Percentiles rank a stretch among this genome's conserved stretches.
phyloP scores from a whole-genome alignment of 1,139 yeast genomes.

The Candida sp. region DNA sequence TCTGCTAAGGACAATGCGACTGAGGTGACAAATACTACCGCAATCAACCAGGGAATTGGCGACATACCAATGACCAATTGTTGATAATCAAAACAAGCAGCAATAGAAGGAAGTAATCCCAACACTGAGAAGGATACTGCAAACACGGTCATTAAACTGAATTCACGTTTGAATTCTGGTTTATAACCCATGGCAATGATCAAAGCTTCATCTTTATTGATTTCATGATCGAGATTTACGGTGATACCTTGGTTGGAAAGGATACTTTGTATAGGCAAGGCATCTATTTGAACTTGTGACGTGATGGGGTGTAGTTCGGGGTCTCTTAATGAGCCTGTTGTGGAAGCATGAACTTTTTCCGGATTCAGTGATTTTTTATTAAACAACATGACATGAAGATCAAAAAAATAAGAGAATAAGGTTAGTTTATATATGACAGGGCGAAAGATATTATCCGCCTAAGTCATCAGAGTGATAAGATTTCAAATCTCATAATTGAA shows the following conservation, averaged over 20 bases:
- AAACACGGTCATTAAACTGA: conserved; percentile 57
- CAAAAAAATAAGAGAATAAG: no score
- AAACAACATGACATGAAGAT: background rate
- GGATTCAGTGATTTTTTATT: background rate
- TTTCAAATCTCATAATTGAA: background rate
- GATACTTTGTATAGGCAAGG: conserved; percentile 33
- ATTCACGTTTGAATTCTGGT: conserved; percentile 71
- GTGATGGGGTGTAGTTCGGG: conserved; percentile 23
- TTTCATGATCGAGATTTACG: conserved; percentile 44
- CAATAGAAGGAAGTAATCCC: conserved; percentile 70
- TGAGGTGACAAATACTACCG: conserved; percentile 44
- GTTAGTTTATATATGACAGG: background rate
- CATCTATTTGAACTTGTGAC: conserved; percentile 41
- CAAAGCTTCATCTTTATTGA: conserved; percentile 52
- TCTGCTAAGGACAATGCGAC: conserved; percentile 52
- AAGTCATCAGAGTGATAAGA: background rate
- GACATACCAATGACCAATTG: conserved; percentile 50
- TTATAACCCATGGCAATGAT: conserved; percentile 68
- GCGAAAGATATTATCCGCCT: background rate
- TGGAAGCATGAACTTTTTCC: background rate
- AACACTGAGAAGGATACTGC: conserved; percentile 72
- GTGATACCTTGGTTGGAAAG: conserved; percentile 37
- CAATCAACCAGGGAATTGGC: conserved; percentile 55
- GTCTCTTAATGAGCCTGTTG: background rate
- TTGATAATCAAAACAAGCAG: conserved; percentile 52